Base-by-base conservation (phyloP, 192 early-diverging fungal genomes). In the Entomortierella parvispora region DNA sequence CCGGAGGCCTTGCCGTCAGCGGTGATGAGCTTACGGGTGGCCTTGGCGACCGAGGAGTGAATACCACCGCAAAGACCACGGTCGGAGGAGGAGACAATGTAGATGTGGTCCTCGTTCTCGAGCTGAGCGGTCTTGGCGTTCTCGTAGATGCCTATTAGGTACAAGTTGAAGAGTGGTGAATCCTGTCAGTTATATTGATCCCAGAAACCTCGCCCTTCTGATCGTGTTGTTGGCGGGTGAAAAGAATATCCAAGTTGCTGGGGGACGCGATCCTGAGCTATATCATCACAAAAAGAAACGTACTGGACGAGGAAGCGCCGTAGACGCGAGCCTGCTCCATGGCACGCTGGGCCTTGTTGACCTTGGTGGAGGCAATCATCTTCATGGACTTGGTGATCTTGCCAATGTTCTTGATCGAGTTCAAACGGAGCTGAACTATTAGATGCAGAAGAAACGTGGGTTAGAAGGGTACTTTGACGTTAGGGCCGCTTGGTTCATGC, bases 321-420 rank as follows among this genome's bases (percentile, higher is more conserved):
- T 93, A 97, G 42, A 80, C 77, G 58, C 94, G 93, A 31, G 95
- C 96, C 59, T 85, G 81, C 79, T 94, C 91, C 95, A 97, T 97
- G 71, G 83, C 85, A 60, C 90, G 88, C 87, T 97, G 93, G 32
- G 96, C 93, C 84, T 90, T 93, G 79, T 9, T 80, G 77, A 97
- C 94, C 89, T 99, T 99, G 83, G 96, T 99, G 44, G 97, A 97
- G 43, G 97, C 96, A 97, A 99, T 99, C 95, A 99, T 97, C 90
- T 99, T 99, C 97, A 99, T 99, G 48, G 96, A 98, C 84, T 97
- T 96, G 56, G 97, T 99, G 82, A 99, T 98, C 88, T 99, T 99
- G 75, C 92, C 94, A 86, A 98, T 99, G 91, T 96, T 98, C 68
- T 92, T 89, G 62, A 99, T 90, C 64, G 97, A 97, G 88, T 97